Percentiles rank a stretch among this genome's conserved stretches.
Evolutionary conservation across 169 alveolate genomes (phyloP).

Genomic region (Perkinsus chesapeaki): DNA sequence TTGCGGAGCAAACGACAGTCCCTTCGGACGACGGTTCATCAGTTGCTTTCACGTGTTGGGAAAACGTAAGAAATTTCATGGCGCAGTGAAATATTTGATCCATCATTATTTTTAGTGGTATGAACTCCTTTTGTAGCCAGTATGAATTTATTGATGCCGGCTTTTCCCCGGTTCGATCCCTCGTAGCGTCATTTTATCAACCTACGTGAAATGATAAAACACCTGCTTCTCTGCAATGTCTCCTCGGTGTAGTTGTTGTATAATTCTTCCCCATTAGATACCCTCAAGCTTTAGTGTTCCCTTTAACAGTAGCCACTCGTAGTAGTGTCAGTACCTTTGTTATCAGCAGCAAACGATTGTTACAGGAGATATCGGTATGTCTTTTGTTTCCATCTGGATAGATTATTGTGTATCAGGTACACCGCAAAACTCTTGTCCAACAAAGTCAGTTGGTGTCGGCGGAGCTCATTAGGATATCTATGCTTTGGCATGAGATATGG

Average conservation of each 20-base stretch:
- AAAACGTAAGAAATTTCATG: background rate
- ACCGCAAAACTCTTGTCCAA: conserved; percentile 51
- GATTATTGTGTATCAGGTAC: background rate
- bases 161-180: background rate
- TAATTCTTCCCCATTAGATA: conserved; percentile 59
- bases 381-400: conserved; percentile 14
- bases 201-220: conserved; percentile 18
- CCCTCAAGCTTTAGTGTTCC: conserved; percentile 68
- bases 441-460: conserved; percentile 63
- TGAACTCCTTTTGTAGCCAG: background rate
- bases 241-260: too few relatives aligned
- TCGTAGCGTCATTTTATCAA: background rate
- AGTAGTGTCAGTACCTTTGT: conserved; percentile 34
- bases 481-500: conserved; percentile 75
- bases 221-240: too few relatives aligned
- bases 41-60: conserved; percentile 42
- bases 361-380: conserved; percentile 44
- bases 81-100: too few relatives aligned
- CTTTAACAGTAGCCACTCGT: conserved; percentile 66
- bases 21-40: conserved; percentile 45
- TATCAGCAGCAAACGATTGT: conserved; percentile 57
- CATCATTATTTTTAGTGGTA: too few relatives aligned
- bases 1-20: conserved; percentile 51
- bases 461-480: conserved; percentile 73
- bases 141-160: background rate